These are phyloP conservation scores for Trichoderma breve DNA, from an alignment of 2,329 filamentous ascomycete genomes.

Conservation along the genomic window DNA sequence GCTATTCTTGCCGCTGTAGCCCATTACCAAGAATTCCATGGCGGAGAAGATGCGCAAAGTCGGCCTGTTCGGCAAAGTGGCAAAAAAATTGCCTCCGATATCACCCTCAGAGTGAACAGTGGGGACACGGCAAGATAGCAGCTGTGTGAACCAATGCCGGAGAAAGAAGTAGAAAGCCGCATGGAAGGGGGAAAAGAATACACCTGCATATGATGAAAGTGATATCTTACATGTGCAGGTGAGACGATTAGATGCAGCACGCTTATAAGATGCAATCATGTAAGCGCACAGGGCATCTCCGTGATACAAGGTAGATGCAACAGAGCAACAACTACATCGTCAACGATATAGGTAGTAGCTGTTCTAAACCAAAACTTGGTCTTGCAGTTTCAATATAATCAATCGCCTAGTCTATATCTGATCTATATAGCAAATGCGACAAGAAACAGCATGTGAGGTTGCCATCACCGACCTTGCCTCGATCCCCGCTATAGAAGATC, in stretches of 20 bases:
- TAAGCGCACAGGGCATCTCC: not conserved
- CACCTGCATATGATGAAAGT: not conserved
- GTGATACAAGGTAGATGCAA: not conserved
- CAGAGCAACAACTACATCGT: not conserved
- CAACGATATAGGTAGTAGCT: not conserved
- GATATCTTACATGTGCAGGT: not conserved
- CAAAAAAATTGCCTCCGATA: not conserved
- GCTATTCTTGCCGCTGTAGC: not conserved
- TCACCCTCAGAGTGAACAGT: not conserved
- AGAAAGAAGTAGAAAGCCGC: not conserved
- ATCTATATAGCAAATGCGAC: not conserved
- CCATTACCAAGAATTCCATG: not conserved
- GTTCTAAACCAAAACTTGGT: not conserved
- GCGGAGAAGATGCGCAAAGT: not conserved
- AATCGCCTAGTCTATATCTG: not conserved
- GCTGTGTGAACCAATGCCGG: not conserved
- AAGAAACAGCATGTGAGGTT: not conserved
- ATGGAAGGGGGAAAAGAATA: not conserved
- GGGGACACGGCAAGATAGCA: not conserved
- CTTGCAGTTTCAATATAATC: not conserved
- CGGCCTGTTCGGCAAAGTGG: not conserved
- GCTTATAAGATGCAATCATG: not conserved
- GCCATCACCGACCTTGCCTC: not conserved
- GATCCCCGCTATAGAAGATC: not conserved
- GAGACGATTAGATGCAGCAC: not conserved